These are phyloP conservation scores for Suillus sp. DNA, from an alignment of 768 basidiomycete genomes.

Conservation along the genomic window DNA sequence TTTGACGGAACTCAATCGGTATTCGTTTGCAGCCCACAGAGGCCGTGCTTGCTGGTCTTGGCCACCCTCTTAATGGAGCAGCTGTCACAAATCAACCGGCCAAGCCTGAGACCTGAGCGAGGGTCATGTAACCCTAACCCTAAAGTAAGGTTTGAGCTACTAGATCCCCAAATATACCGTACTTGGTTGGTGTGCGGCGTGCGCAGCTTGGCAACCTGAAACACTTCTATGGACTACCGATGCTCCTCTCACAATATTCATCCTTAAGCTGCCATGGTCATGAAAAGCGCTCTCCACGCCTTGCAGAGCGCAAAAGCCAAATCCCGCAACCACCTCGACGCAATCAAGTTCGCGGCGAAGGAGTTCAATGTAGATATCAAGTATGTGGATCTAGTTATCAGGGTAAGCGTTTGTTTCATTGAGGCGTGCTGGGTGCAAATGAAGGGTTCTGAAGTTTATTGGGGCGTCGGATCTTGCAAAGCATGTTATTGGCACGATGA, in stretches of 20 bases:
- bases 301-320: conserved; percentile 4
- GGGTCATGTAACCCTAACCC: conserved; percentile 13
- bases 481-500: conserved; percentile 62
- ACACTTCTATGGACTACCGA: background rate
- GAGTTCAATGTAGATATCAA: conserved; percentile 40
- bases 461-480: conserved; percentile 68
- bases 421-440: conserved; percentile 11
- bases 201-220: background rate
- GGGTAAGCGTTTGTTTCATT: conserved; percentile 36
- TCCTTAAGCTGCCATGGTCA: conserved; percentile 16
- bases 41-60: background rate
- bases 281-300: conserved; percentile 15
- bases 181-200: background rate
- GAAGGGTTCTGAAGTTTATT: conserved; percentile 54
- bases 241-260: conserved; percentile 7
- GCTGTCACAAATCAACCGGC: no score
- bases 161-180: background rate
- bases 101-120: no score
- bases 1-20: background rate
- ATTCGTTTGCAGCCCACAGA: background rate
- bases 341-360: conserved; percentile 34
- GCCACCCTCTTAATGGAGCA: background rate
- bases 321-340: conserved; percentile 36
- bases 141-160: conserved; percentile 4
- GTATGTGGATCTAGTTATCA: conserved; percentile 61